Base-by-base conservation (phyloP, 495 filamentous ascomycete species). In the Penicillium paradoxum region DNA sequence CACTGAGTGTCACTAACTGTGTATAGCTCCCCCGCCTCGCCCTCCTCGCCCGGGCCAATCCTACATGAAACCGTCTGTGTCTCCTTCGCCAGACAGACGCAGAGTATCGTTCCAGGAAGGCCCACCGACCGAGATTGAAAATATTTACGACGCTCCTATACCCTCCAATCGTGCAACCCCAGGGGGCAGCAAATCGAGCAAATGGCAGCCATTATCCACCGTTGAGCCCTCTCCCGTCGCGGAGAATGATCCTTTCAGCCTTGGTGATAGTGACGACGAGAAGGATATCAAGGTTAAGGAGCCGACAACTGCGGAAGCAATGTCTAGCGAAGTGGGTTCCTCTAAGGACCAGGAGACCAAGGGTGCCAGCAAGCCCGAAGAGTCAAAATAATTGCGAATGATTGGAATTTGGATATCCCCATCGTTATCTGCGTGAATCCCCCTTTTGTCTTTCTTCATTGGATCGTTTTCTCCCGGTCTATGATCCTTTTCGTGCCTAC, bases 261-360 rank as follows among this genome's bases (percentile, higher is more conserved):
- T 98, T 9, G 93, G 93, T 2, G 93, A 98, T 61, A 96, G 91
- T 59, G 90, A 95, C 53, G 93, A 97, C 44, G 95, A 97, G 70
- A 87, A 87, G 55, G 91, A 90, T n/a, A 67, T 75, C 14, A 89
- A 88, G 68, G 62, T 75, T 32, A 85, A 86, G 58, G 84, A 86
- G 45, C 65, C 73, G 67, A 82, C 85, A 6, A 86, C 85, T 21
- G 79, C 79, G 33, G 85, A 87, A 65, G 80, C 81, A 0, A 65
- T 64, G 48, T 55, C 65, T 7, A 66, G 58, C 8, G 69, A 69
- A 17, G 56, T 68, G 15, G 62, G 58, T 15, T 66, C 63, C 30
- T 48, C 59, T 6, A 55, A 60, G 53, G 58, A 61, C 13, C 54
- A 43, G 41, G 43, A 54, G 4, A 62, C 60, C 4, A 67, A 69